Base-by-base conservation (phyloP, 208 protist species). In the Acanthamoeba lenticulata region DNA sequence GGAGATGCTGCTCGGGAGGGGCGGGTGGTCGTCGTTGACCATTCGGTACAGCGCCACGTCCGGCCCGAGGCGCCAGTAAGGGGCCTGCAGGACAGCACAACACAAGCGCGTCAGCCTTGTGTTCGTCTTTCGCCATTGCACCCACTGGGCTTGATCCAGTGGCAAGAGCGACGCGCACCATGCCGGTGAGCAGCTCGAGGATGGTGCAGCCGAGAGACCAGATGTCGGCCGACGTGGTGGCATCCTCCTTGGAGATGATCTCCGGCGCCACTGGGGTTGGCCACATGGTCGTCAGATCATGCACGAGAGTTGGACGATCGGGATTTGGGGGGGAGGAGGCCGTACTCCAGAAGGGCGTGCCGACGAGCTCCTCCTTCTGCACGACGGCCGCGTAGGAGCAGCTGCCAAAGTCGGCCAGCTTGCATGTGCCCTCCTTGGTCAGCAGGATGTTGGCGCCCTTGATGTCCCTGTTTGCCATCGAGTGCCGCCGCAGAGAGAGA, bases 371-470 rank as follows among this genome's bases (percentile, higher is more conserved):
- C 3, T 94, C 94, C 7, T 91, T 65, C 17, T 97, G 97, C 60
- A 98, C 98, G 9, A 40, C 96, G 1, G 36, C 94, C n/a, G 95
- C 94, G 47, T 81, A 85, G 65, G 99, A 97, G 99, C 98, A 89
- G 99, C 98, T 98, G 91, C 99, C 99, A 96, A 99, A 99, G 96
- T 99, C 99, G 0, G 99, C 98, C 47, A 99, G 97, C 60, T 91
- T 91, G 32, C 99, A 98, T 1, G 38, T 94, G 38, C 97, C 97
- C 17, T 97, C 96, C 62, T 98, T 98, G 24, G 96, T 98, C 27
- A 95, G 95, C 9, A 98, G 93, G 77, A 98, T 97, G 94, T 98
- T 98, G 29, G 98, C 85, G 40, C 85, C 85, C 55, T 91, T 91
- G 86, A 98, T 98, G 94, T 98, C 98, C 29, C 97, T 79, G 83